Percentiles rank a stretch among this genome's conserved stretches.
Conservation (phyloP, 75 land plant genomes). For the Cupressus sempervirens region DNA sequence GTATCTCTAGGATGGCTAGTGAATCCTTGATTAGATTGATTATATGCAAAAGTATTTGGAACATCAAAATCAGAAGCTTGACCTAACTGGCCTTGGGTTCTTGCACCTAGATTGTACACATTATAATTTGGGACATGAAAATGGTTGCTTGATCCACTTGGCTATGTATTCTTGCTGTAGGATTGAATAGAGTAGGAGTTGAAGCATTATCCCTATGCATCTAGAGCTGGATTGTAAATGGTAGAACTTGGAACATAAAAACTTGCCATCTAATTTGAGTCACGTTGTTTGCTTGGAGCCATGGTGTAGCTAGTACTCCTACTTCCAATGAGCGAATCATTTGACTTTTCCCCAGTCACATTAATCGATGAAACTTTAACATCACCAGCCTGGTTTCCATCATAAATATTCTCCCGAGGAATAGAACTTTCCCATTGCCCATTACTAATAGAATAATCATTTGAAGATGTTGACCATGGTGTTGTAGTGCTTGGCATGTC, state of each 20-base stretch:
- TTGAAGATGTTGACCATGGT: constrained; percentile 1
- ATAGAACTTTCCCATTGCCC: constrained; percentile 1
- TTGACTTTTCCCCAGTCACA: neutral
- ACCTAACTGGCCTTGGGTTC: neutral
- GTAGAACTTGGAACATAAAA: constrained; percentile 4
- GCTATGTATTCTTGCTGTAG: neutral
- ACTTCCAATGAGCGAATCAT: neutral
- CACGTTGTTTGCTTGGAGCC: neutral
- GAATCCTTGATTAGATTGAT: constrained; percentile 16
- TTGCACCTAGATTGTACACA: neutral
- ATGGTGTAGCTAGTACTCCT: neutral
- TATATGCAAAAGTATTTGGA: neutral
- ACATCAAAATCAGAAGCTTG: constrained; percentile 15
- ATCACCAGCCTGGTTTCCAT: neutral
- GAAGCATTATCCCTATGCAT: neutral
- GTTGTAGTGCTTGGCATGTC: neutral
- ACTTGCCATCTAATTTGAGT: constrained; percentile 13
- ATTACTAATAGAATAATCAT: constrained; percentile 1
- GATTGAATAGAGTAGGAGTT: neutral
- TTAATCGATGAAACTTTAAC: neutral
- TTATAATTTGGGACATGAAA: constrained; percentile 4
- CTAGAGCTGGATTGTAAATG: neutral
- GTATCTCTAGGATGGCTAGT: neutral
- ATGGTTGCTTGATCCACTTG: constrained; percentile 14
- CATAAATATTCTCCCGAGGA: constrained; percentile 8